Evolutionary conservation across 768 basidiomycete genomes (phyloP), one percentile per base, ranked within the genome.

Genomic region (Mycena galericulata): DNA sequence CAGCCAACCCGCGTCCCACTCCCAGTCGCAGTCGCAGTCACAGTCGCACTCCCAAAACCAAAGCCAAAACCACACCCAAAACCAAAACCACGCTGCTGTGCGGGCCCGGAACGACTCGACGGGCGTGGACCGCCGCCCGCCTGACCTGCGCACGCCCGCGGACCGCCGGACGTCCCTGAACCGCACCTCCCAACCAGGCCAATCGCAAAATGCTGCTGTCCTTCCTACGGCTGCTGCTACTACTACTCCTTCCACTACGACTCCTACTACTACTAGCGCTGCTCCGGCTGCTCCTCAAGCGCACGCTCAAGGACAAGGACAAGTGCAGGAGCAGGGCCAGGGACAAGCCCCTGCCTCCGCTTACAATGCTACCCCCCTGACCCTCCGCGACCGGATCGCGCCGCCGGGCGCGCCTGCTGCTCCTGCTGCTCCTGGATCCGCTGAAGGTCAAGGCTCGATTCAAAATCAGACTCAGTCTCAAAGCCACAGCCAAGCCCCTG

Each of bases 51-150:
- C 34, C 34, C 34, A 36, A 36, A 36, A 14, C 34, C 34, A 36
- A 14, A 36, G 8, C 12, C 53, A 62, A 32, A 57, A 36, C 30
- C 57, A 56, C 45, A 26, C 12, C 30, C 66, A 68, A 56, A 47
- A 18, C 30, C 68, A 60, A 47, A 61, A 24, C 38, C 69, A 51
- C n/a, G n/a, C n/a, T n/a, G n/a, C n/a, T 38, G 57, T 47, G 57
- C 43, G 58, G 18, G 26, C 43, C 22, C 68, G 68, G 18, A 58
- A 62, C 30, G 68, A 70, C 20, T 59, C 65, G 22, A 58, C 32
- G n/a, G 70, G 69, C 36, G 69, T 71, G 2, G 70, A 71, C 53
- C 70, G 70, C 46, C 69, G 69, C 36, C 69, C 69, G 27, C 65
- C 69, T 17, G 69, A 70, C 56, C 55, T 70, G 47, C 69, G 69